Percentiles rank a stretch among this genome's conserved stretches.
These are phyloP conservation scores for bread wheat (Triticum aestivum) DNA, from an alignment of 176 grass and related monocot species.

Conservation along the genomic window DNA sequence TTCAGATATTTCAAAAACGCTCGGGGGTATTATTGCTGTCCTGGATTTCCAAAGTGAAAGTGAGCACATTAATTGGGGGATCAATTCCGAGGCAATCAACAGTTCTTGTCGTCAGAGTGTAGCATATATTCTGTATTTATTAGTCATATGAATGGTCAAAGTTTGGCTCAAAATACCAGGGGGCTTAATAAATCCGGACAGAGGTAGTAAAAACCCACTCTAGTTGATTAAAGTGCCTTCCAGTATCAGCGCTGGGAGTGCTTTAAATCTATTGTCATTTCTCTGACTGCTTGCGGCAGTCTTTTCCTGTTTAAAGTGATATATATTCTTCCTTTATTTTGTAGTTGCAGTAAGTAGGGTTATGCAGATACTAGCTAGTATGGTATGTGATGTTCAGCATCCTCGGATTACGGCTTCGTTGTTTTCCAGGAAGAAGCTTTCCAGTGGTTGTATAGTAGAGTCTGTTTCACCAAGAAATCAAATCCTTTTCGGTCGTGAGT, in stretches of 20 bases:
- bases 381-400: not conserved
- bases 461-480: no score
- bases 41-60: conserved; percentile 91
- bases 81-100: conserved; percentile 72
- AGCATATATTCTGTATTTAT: no score
- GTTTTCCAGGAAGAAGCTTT: no score
- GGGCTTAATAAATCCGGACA: no score
- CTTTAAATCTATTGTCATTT: not conserved
- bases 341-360: not conserved
- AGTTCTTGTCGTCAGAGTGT: conserved; percentile 52
- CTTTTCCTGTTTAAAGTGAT: not conserved
- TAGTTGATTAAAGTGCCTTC: conserved; percentile 11
- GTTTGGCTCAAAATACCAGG: no score
- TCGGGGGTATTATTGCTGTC: conserved; percentile 80
- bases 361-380: not conserved
- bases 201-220: not conserved
- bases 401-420: no score
- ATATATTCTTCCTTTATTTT: not conserved
- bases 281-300: not conserved
- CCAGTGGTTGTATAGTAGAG: no score
- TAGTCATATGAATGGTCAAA: no score
- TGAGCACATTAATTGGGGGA: conserved; percentile 57
- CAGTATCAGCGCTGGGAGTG: not conserved
- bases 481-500: no score
- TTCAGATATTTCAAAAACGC: conserved; percentile 51